phyloP scores from a whole-genome alignment of 352 stramenopile genomes.

The Pythium scleroteichum region DNA sequence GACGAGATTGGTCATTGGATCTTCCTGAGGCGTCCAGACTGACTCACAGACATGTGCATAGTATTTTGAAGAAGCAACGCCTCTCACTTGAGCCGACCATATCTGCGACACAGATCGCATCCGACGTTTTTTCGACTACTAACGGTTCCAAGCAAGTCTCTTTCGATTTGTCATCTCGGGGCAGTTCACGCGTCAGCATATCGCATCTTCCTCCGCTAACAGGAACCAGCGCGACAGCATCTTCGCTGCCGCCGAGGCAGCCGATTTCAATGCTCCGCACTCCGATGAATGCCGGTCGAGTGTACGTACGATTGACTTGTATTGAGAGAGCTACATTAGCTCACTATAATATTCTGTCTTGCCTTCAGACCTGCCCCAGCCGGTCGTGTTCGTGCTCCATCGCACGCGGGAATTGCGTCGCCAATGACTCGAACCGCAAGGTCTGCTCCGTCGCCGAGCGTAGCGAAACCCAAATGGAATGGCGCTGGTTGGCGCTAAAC shows the following conservation, averaged over 20 bases:
- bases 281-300: constrained; percentile 30
- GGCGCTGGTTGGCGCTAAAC: constrained; percentile 50
- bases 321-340: not conserved
- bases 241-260: constrained; percentile 26
- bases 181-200: constrained; percentile 6
- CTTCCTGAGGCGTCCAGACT: too few species aligned
- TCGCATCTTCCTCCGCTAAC: constrained; percentile 1
- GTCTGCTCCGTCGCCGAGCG: constrained; percentile 16
- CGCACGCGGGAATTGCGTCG: constrained; percentile 31
- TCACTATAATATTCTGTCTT: not conserved
- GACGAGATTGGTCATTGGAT: too few species aligned
- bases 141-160: constrained; percentile 62
- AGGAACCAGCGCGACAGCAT: not conserved
- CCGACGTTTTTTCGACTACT: constrained; percentile 3
- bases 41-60: too few species aligned
- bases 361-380: constrained; percentile 5
- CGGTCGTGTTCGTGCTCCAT: constrained; percentile 8
- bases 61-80: constrained; percentile 75
- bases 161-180: constrained; percentile 41
- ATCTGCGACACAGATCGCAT: not conserved
- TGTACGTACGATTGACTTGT: constrained; percentile 24
- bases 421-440: constrained; percentile 16
- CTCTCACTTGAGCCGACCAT: constrained; percentile 23
- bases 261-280: constrained; percentile 31
- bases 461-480: constrained; percentile 60